Base-by-base conservation (phyloP, 1,284 basidiomycete species). In the Ganoderma meredithae region DNA sequence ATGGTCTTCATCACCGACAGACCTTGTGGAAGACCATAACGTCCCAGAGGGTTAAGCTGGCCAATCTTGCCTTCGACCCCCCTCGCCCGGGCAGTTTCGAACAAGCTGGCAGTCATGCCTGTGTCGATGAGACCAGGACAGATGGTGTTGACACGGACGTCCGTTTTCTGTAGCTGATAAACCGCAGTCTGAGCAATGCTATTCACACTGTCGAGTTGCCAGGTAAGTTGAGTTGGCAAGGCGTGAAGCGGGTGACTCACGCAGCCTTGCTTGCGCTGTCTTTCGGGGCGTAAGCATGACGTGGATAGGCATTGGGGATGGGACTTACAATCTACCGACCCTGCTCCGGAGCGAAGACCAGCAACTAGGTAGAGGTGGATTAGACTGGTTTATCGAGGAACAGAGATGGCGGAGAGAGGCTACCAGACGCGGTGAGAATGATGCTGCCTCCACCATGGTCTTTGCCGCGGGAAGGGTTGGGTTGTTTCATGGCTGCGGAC, bases 121-220 rank as follows among this genome's bases (percentile, higher is more conserved):
- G 95, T 97, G 81, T 97, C 93, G 74, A 98, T 96, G 61, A 98
- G 81, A 22, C 96, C 96, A 1, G 96, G 96, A 76, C 95, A 97
- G 71, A 98, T 89, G 19, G 93, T 88, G 79, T 98, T 98, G 71
- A 97, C 92, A 47, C 96, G 91, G 70, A 98, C 86, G 78, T 95
- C 93, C 1, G 90, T 91, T 72, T 87, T 90, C 69, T 89, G 85
- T n/a, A 97, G 85, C 78, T 96, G 94, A 79, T 92, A 95, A 1
- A 90, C 87, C 8, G 90, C 84, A 1, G 92, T 95, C 74, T 95
- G 88, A 4, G 95, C 96, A 69, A 98, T 88, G 56, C 90, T 95
- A 79, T 95, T 95, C 41, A 96, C 94, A 8, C 91, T 94, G 70
- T 9, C 62, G 25, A 58, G 43, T 58, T 43, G 27, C 47, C 33